Conservation (phyloP, 331 rosid species). For the Spiraea crenata region DNA sequence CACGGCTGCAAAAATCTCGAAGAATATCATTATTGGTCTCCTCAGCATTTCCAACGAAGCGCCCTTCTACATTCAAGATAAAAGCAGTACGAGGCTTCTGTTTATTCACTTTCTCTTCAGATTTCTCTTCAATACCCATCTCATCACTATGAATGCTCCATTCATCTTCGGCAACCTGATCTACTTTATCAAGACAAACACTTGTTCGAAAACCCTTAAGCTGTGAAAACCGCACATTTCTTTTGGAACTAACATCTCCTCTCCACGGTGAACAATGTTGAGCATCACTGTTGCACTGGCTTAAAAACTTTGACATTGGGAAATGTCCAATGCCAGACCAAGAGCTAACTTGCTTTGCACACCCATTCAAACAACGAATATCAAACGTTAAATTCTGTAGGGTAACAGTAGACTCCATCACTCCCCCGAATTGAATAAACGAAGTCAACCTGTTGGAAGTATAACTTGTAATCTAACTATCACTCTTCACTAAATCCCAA, state of each 20-base stretch:
- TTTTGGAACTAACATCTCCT: conserved; percentile 29
- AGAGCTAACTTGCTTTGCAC: conserved; percentile 34
- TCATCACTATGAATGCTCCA: conserved; percentile 28
- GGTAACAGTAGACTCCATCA: conserved; percentile 49
- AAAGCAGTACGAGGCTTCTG: conserved; percentile 35
- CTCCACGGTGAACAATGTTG: conserved; percentile 30
- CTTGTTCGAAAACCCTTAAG: conserved; percentile 36
- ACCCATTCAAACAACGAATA: conserved; percentile 32
- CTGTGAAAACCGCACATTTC: conserved; percentile 9
- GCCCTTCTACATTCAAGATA: conserved; percentile 38
- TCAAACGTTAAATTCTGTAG: conserved; percentile 39
- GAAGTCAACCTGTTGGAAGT: conserved; percentile 2
- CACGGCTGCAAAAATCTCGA: conserved; percentile 53
- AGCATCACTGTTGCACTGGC: conserved; percentile 26
- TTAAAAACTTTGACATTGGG: conserved; percentile 25
- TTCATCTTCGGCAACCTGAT: conserved; percentile 43
- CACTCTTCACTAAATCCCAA: conserved; percentile 5
- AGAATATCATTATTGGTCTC: conserved; percentile 58
- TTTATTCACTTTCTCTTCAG: conserved; percentile 31
- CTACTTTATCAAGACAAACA: conserved; percentile 49
- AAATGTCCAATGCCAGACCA: conserved; percentile 28
- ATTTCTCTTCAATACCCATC: conserved; percentile 23
- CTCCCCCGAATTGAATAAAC: conserved; percentile 20
- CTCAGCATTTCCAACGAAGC: conserved; percentile 54
- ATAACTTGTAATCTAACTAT: background rate